A percentile compares a stretch with the other conserved stretches of the same genome.
Evolutionary conservation across 768 basidiomycete genomes (phyloP).

Genomic region (Russula griseocarnosa): DNA sequence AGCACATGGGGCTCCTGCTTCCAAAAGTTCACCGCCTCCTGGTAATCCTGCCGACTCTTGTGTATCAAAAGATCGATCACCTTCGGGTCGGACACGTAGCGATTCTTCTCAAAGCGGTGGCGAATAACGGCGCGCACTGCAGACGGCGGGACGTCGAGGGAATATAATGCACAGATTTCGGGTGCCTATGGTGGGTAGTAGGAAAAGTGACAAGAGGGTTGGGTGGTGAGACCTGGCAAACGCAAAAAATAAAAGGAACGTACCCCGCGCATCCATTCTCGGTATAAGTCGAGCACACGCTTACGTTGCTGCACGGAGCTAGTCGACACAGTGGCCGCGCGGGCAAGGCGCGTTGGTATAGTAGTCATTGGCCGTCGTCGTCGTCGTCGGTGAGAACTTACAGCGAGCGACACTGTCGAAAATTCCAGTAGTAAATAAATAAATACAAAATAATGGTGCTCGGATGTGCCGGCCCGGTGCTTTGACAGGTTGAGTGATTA

Average conservation of each 20-base stretch:
- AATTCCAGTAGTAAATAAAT: not conserved
- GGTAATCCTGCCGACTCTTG: slow-evolving; percentile 83
- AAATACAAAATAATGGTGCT: not conserved
- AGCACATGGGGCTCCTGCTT: slow-evolving; percentile 80
- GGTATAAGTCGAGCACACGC: slow-evolving; percentile 74
- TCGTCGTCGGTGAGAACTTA: not conserved
- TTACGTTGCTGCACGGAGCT: slow-evolving; percentile 58
- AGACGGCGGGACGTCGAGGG: slow-evolving; percentile 72
- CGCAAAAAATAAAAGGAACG: slow-evolving; percentile 35
- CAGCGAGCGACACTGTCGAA: not conserved
- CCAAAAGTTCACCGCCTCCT: slow-evolving; percentile 95
- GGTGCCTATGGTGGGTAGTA: slow-evolving; percentile 62
- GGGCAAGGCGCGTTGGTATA: slow-evolving; percentile 86
- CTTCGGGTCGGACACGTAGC: slow-evolving; percentile 72
- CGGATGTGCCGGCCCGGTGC: not conserved
- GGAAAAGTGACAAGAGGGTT: not conserved
- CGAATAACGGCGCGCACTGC: slow-evolving; percentile 79
- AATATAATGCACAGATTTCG: slow-evolving; percentile 78
- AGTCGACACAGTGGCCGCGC: slow-evolving; percentile 56
- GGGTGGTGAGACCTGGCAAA: not conserved
- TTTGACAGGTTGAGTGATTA: not conserved
- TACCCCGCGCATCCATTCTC: slow-evolving; percentile 91
- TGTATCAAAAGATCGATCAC: slow-evolving; percentile 82
- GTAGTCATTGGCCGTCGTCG: slow-evolving; percentile 53
- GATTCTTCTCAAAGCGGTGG: slow-evolving; percentile 81